Evolutionary conservation across 1,284 basidiomycete species (phyloP).

Genomic region (Cryptococcus depauperatus): DNA sequence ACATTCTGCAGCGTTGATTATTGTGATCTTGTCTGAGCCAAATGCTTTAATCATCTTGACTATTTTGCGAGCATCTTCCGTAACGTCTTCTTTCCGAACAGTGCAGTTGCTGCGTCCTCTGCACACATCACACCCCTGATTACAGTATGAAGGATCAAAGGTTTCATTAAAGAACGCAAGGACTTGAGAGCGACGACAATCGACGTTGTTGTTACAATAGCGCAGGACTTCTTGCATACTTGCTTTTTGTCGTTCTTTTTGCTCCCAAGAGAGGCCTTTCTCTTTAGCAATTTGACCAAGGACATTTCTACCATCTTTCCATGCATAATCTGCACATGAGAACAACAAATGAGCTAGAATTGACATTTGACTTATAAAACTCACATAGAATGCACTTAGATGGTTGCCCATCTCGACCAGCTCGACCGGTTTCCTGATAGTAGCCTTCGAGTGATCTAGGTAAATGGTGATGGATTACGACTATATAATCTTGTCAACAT

Average conservation of each 20-base stretch:
- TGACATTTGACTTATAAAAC: conserved; percentile 24
- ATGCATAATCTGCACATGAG: conserved; percentile 53
- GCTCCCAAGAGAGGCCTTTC: conserved; percentile 29
- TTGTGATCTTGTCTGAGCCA: conserved; percentile 27
- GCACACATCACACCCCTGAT: conserved; percentile 44
- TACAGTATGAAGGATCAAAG: conserved; percentile 39
- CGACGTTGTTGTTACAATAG: conserved; percentile 72
- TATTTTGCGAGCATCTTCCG: conserved; percentile 26
- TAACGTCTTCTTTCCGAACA: conserved; percentile 35
- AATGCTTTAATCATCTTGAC: conserved; percentile 34
- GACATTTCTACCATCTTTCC: conserved; percentile 50
- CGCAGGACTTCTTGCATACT: conserved; percentile 56
- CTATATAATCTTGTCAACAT: conserved; percentile 43
- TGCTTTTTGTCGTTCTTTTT: conserved; percentile 55
- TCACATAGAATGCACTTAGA: conserved; percentile 57
- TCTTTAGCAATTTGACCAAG: conserved; percentile 54
- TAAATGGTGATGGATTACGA: conserved; percentile 67
- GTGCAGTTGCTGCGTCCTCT: conserved; percentile 25
- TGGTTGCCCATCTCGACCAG: conserved; percentile 64
- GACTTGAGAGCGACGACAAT: conserved; percentile 79
- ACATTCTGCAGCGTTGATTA: conserved; percentile 36
- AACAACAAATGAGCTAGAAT: conserved; percentile 13
- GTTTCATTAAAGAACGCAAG: conserved; percentile 50
- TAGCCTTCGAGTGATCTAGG: conserved; percentile 66
- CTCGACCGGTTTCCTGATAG: conserved; percentile 78